phyloP scores from a whole-genome alignment of 2,329 filamentous ascomycete genomes.

The Metarhizium guizhouense region DNA sequence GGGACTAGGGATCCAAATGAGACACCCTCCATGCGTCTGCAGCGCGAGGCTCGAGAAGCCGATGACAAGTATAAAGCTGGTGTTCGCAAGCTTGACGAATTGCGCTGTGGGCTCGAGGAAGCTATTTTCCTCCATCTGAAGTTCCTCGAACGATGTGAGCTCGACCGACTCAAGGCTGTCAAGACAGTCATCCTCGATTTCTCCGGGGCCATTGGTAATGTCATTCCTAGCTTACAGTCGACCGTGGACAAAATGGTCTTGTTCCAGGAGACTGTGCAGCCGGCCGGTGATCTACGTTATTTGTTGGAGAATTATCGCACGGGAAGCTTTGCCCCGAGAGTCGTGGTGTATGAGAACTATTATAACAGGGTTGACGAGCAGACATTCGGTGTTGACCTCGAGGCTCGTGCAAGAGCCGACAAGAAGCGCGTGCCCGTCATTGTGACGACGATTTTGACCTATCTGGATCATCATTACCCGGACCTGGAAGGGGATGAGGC shows the following conservation, averaged over 20 bases:
- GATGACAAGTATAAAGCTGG: constrained; percentile 89
- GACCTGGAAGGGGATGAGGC: constrained; percentile 95
- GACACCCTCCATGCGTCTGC: constrained; percentile 75
- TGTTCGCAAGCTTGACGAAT: constrained; percentile 77
- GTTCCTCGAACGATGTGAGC: constrained; percentile 94
- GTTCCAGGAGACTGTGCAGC: constrained; percentile 98
- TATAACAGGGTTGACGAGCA: constrained; percentile 98
- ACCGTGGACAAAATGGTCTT: constrained; percentile 98
- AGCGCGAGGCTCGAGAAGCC: constrained; percentile 79
- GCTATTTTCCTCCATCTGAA: constrained; percentile 85
- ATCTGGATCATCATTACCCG: constrained; percentile 92
- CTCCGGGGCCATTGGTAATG: constrained; percentile 93
- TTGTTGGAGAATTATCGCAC: constrained; percentile 95
- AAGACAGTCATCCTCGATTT: constrained; percentile 98
- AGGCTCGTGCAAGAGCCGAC: constrained; percentile 85
- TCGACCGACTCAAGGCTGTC: constrained; percentile 93
- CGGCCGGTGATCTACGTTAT: constrained; percentile 80
- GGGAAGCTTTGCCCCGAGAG: constrained; percentile 81
- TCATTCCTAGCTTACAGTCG: constrained; percentile 91
- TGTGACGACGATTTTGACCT: constrained; percentile 87
- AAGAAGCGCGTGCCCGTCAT: constrained; percentile 91
- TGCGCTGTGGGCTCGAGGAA: constrained; percentile 92
- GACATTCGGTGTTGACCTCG: constrained; percentile 96
- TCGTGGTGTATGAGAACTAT: constrained; percentile 95
- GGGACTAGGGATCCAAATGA: constrained; percentile 82